Conservation (phyloP, 2,329 filamentous ascomycete species). For the Fusarium sp. region DNA sequence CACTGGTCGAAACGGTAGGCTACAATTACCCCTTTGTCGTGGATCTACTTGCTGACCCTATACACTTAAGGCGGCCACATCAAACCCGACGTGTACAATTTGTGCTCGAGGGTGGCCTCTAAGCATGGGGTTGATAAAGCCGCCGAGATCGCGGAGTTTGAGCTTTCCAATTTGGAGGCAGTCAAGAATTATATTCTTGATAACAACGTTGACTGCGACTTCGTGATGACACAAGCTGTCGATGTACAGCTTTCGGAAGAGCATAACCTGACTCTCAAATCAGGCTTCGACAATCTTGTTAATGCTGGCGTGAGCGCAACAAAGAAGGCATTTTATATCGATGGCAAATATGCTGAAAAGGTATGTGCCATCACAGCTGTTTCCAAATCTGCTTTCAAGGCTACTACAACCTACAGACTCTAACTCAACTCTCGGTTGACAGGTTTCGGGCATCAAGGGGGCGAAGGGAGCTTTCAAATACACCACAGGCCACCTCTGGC, state of each 20-base stretch:
- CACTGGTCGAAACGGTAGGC: slow-evolving; percentile 53
- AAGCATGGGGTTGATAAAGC: slow-evolving; percentile 24
- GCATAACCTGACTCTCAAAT: slow-evolving; percentile 43
- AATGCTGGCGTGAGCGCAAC: slow-evolving; percentile 20
- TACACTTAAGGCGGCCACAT: slow-evolving; percentile 27
- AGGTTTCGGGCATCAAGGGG: slow-evolving; percentile 48
- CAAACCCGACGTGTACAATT: slow-evolving; percentile 37
- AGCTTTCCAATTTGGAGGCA: slow-evolving; percentile 25
- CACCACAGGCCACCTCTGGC: slow-evolving; percentile 48
- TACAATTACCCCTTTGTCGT: fast-evolving
- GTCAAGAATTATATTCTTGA: slow-evolving; percentile 54
- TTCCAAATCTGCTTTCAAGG: too few relatives aligned
- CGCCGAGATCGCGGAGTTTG: slow-evolving; percentile 35
- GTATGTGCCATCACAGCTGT: neutral
- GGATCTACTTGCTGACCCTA: fast-evolving
- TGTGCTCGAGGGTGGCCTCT: neutral
- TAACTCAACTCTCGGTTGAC: too few relatives aligned
- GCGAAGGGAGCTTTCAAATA: slow-evolving; percentile 52
- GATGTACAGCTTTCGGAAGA: slow-evolving; percentile 54
- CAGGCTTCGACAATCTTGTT: slow-evolving; percentile 50
- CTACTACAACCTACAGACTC: too few relatives aligned
- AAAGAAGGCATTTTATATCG: neutral
- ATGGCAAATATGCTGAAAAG: slow-evolving; percentile 44
- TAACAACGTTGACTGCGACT: slow-evolving; percentile 59
- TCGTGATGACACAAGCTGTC: slow-evolving; percentile 55